Evolutionary conservation across 257 asterid genomes (phyloP).

Genomic region (Solanum verrucosum): DNA sequence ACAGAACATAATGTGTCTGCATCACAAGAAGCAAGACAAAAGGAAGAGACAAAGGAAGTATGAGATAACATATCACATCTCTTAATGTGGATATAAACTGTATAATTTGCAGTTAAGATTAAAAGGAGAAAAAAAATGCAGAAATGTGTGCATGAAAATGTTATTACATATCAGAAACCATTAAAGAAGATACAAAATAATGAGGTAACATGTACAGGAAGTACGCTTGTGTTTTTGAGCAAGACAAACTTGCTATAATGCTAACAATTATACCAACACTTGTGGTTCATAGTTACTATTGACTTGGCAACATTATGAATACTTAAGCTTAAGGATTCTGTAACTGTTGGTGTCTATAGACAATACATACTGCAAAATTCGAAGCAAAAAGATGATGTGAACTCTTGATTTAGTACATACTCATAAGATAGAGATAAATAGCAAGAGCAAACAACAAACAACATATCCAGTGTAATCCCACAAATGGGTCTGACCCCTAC

Average conservation of each 20-base stretch:
- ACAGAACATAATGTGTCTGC: conserved; percentile 87
- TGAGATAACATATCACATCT: background rate
- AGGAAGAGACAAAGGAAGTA: conserved; percentile 12
- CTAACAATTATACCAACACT: background rate
- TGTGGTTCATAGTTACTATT: background rate
- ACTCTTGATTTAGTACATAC: background rate
- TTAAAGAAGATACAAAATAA: background rate
- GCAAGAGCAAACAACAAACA: background rate
- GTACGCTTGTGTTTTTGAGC: background rate
- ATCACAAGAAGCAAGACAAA: conserved; percentile 6
- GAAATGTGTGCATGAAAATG: background rate
- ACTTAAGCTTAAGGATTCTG: background rate
- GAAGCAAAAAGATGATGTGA: background rate
- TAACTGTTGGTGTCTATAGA: background rate
- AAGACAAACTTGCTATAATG: background rate
- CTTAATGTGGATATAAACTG: background rate
- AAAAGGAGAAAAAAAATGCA: background rate
- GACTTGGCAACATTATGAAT: background rate
- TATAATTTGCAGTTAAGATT: background rate
- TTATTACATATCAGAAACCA: background rate
- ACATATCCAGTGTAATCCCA: background rate
- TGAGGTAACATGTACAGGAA: background rate
- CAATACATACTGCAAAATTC: background rate
- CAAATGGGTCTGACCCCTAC: no score
- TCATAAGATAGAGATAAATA: background rate